phyloP scores from a whole-genome alignment of 768 basidiomycete species.

The Leccinum fibrillosum region DNA sequence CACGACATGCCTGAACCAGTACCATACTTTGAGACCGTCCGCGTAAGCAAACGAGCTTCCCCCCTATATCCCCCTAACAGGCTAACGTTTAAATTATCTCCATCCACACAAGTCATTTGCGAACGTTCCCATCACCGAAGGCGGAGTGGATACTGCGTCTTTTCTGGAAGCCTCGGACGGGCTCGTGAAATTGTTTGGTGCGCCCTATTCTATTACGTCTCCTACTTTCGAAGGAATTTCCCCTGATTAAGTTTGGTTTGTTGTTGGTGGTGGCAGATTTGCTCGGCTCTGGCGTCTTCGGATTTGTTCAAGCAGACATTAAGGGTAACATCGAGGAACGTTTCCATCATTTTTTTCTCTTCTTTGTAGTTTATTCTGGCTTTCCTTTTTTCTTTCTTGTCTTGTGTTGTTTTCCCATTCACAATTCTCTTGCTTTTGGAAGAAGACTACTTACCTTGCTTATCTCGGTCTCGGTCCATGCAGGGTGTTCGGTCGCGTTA shows the following conservation, averaged over 20 bases:
- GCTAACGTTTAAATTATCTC: background rate
- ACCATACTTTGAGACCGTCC: slow-evolving; percentile 68
- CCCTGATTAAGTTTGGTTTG: slow-evolving; percentile 9
- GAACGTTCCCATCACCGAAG: slow-evolving; percentile 72
- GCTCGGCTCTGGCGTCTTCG: slow-evolving; percentile 65
- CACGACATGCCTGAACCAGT: slow-evolving; percentile 27
- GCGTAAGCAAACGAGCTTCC: slow-evolving; percentile 37
- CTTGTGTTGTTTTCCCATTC: slow-evolving; percentile 5
- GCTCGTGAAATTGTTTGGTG: slow-evolving; percentile 70
- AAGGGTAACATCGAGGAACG: slow-evolving; percentile 61
- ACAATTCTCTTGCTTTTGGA: slow-evolving; percentile 9
- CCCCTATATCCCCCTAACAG: background rate
- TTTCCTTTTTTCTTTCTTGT: background rate
- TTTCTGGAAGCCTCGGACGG: slow-evolving; percentile 92
- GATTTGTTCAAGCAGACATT: slow-evolving; percentile 71
- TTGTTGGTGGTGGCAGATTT: slow-evolving; percentile 44
- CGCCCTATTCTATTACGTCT: slow-evolving; percentile 27
- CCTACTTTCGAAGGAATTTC: slow-evolving; percentile 1
- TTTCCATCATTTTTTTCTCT: slow-evolving; percentile 6
- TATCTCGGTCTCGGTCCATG: slow-evolving; percentile 6
- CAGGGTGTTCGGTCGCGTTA: slow-evolving; percentile 67
- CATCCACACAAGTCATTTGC: slow-evolving; percentile 67
- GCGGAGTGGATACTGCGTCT: slow-evolving; percentile 72
- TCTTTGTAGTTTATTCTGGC: background rate
- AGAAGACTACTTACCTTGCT: slow-evolving; percentile 2